A percentile compares a stretch with the other conserved stretches of the same genome.
Evolutionary conservation across 805 yeast species (phyloP).

Genomic region (Tetrapisispora arboricola): DNA sequence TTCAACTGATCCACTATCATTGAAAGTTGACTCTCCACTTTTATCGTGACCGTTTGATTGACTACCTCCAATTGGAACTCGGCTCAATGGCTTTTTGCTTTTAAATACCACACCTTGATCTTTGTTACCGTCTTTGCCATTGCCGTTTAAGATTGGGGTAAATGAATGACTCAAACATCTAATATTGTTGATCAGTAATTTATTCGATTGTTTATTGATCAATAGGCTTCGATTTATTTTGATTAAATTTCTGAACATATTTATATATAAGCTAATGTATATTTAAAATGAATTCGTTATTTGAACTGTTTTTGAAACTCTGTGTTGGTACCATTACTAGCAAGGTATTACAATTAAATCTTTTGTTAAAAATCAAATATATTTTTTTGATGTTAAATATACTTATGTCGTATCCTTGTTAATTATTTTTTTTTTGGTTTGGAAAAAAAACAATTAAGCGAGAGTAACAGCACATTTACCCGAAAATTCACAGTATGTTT

Average conservation of each 20-base stretch:
- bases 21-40: conserved; percentile 12
- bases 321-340: no score
- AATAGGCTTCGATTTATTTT: neutral
- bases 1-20: conserved; percentile 39
- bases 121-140: neutral
- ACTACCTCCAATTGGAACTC: conserved; percentile 66
- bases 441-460: no score
- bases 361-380: no score
- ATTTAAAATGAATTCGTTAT: no score
- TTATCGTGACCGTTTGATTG: neutral
- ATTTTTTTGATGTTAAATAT: no score
- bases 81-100: conserved; percentile 45
- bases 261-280: neutral
- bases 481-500: no score
- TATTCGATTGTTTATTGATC: neutral
- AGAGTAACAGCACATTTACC: no score
- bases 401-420: no score
- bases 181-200: neutral
- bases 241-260: conserved; percentile 1
- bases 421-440: no score
- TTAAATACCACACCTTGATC: neutral
- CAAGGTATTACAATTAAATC: no score
- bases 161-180: neutral
- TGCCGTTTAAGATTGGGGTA: neutral
- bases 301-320: neutral